Evolutionary conservation across 2,329 filamentous ascomycete genomes (phyloP).

Genomic region (Aspergillus carbonarius): DNA sequence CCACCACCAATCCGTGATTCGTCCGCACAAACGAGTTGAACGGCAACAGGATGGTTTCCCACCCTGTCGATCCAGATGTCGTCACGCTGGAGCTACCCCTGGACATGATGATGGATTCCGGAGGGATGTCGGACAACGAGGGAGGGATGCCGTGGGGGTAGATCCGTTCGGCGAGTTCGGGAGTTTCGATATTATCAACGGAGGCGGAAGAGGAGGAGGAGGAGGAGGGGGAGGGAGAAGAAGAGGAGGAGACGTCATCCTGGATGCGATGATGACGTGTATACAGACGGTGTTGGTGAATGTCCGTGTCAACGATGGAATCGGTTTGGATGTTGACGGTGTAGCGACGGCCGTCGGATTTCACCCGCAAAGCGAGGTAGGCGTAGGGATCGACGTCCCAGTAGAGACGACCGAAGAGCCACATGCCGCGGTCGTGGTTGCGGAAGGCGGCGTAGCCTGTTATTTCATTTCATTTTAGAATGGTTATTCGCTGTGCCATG

Average conservation of each 20-base stretch:
- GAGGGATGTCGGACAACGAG: conserved; percentile 40
- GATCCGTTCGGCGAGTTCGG: conserved; percentile 21
- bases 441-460: conserved; percentile 89
- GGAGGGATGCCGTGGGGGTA: conserved; percentile 33
- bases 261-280: conserved; percentile 43
- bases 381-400: conserved; percentile 90
- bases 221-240: conserved; percentile 14
- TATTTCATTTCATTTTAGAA: background rate
- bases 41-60: conserved; percentile 92
- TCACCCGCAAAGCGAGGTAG: conserved; percentile 83
- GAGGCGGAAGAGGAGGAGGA: background rate
- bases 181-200: no score
- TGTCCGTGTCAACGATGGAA: conserved; percentile 86
- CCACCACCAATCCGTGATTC: conserved; percentile 86
- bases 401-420: conserved; percentile 78
- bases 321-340: conserved; percentile 96
- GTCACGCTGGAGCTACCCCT: conserved; percentile 27
- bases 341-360: conserved; percentile 87
- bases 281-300: conserved; percentile 89
- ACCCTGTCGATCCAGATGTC: conserved; percentile 73
- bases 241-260: conserved; percentile 21
- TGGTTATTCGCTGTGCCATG: no score
- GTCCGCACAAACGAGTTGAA: conserved; percentile 94
- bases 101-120: conserved; percentile 36
- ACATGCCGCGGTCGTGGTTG: conserved; percentile 72